Conservation (phyloP, 768 basidiomycete genomes). For the Chalciporus chontae region DNA sequence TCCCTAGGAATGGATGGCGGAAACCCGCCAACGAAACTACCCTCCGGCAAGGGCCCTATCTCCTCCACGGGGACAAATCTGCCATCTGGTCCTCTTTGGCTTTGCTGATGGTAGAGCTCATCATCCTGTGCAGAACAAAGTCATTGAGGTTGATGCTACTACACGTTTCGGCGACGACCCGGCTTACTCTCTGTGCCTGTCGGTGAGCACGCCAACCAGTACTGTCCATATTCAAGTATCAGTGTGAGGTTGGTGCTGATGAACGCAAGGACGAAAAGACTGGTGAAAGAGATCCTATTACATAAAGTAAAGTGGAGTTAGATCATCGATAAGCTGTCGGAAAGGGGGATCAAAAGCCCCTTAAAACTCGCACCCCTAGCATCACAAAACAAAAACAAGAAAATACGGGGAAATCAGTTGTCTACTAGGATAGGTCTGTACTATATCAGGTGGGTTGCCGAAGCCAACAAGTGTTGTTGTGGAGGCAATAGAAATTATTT, state of each 20-base stretch:
- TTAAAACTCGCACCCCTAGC: no score
- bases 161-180: neutral
- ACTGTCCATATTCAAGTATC: constrained; percentile 54
- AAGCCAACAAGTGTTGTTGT: no score
- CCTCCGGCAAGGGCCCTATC: constrained; percentile 58
- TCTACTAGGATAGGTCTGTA: no score
- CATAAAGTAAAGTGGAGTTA: no score
- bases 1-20: constrained; percentile 29
- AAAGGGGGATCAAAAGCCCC: no score
- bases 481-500: no score
- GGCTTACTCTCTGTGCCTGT: constrained; percentile 52
- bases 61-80: constrained; percentile 53
- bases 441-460: no score
- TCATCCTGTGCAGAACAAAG: constrained; percentile 30
- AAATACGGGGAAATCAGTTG: no score
- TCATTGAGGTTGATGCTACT: neutral
- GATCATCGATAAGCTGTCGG: no score
- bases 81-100: constrained; percentile 46
- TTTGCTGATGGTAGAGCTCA: constrained; percentile 20
- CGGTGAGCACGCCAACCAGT: constrained; percentile 73
- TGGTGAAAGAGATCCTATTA: neutral
- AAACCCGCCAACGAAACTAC: constrained; percentile 55
- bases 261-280: no score
- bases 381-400: no score
- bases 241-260: neutral